These are phyloP conservation scores for Fusarium sulawesiense DNA, from an alignment of 2,329 filamentous ascomycete genomes.

Conservation along the genomic window DNA sequence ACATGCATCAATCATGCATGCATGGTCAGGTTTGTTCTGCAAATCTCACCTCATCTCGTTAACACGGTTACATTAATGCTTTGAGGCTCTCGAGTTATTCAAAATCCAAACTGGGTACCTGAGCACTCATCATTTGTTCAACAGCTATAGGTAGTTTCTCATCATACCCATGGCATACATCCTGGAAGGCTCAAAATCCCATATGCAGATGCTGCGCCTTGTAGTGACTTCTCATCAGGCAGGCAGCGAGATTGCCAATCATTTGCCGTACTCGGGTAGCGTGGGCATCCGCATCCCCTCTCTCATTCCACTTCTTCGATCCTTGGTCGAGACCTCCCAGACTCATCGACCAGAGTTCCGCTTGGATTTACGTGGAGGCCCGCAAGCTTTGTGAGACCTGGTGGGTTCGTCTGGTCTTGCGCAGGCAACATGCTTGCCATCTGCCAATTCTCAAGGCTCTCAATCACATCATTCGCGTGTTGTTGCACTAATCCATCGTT, in stretches of 20 bases:
- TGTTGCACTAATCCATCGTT: constrained; percentile 74
- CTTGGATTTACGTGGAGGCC: constrained; percentile 54
- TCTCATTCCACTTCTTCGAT: constrained; percentile 72
- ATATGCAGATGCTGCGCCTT: constrained; percentile 23
- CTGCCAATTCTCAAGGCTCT: constrained; percentile 73
- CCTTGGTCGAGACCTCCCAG: constrained; percentile 52
- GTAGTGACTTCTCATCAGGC: constrained; percentile 36
- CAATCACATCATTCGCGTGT: constrained; percentile 74
- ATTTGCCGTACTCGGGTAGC: constrained; percentile 33
- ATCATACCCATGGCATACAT: neutral
- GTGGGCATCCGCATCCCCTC: constrained; percentile 30
- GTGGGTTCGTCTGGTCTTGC: constrained; percentile 36
- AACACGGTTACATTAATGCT: constrained; percentile 1
- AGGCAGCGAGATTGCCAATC: constrained; percentile 43
- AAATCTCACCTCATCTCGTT: constrained; percentile 13
- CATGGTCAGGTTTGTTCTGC: neutral
- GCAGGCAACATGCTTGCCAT: constrained; percentile 62
- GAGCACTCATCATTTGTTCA: neutral
- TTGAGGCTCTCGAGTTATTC: constrained; percentile 12
- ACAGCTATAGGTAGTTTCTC: neutral
- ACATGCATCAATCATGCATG: neutral
- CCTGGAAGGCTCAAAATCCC: constrained; percentile 13
- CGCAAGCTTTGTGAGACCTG: constrained; percentile 50
- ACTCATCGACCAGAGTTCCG: constrained; percentile 39
- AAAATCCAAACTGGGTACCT: neutral